phyloP scores from a whole-genome alignment of 2,329 filamentous ascomycete genomes.

The Furcasterigmium furcatum region DNA sequence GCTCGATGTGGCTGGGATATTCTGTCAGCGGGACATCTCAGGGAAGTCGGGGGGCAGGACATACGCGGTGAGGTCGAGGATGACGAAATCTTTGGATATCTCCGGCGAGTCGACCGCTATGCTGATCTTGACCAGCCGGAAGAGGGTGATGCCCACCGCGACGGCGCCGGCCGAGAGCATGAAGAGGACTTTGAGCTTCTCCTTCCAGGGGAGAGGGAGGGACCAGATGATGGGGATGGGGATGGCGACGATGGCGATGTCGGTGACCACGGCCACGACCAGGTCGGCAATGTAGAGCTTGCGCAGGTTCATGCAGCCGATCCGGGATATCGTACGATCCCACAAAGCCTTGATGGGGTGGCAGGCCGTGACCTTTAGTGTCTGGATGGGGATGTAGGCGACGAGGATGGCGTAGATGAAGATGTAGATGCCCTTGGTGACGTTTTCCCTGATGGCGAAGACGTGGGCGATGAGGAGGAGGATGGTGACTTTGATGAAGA shows the following conservation, averaged over 20 bases:
- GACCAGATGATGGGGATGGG: constrained; percentile 26
- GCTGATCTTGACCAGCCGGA: constrained; percentile 17
- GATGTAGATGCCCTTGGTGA: constrained; percentile 18
- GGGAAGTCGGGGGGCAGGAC: neutral
- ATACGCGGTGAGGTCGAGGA: constrained; percentile 9
- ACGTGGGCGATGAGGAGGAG: constrained; percentile 23
- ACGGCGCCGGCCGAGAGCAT: constrained; percentile 25
- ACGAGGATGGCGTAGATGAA: constrained; percentile 19
- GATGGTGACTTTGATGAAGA: constrained; percentile 22
- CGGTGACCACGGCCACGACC: constrained; percentile 24
- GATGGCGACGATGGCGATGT: constrained; percentile 27
- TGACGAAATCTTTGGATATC: constrained; percentile 18
- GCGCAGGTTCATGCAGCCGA: constrained; percentile 23
- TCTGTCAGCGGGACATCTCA: neutral
- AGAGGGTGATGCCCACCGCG: constrained; percentile 22
- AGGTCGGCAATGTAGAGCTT: constrained; percentile 28
- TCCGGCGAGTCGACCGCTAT: constrained; percentile 17
- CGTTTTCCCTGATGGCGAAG: constrained; percentile 17
- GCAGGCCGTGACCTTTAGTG: constrained; percentile 19
- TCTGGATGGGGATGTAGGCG: constrained; percentile 20
- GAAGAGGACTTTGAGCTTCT: constrained; percentile 26
- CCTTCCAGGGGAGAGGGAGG: constrained; percentile 18
- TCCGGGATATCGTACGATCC: constrained; percentile 11
- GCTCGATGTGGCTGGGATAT: constrained; percentile 13
- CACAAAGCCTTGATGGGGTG: constrained; percentile 16